Percentiles rank a stretch among this genome's conserved stretches.
Conservation (phyloP, 129 eudicot genomes). For the Kitagawia praeruptora region DNA sequence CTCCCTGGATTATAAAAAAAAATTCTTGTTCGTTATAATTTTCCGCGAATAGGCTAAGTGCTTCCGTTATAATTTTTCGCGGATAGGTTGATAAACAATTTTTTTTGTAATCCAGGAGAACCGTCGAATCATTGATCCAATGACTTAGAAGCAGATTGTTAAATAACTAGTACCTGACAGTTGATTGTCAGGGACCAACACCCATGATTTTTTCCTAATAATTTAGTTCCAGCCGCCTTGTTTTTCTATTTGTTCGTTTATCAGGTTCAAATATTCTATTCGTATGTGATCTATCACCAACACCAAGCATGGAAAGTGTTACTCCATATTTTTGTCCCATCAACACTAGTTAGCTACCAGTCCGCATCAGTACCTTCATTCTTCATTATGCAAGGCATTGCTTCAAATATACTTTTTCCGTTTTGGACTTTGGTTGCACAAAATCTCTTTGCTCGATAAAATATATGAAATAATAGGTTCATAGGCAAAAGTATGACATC, state of each 20-base stretch:
- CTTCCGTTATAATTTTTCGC: too few relatives aligned
- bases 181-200: too few relatives aligned
- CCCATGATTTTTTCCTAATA: too few relatives aligned
- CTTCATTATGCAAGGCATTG: background rate
- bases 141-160: too few relatives aligned
- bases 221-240: background rate
- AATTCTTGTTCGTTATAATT: too few relatives aligned
- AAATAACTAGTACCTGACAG: too few relatives aligned
- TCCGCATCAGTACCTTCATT: background rate
- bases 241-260: background rate
- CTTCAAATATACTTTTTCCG: too few relatives aligned
- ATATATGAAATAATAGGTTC: background rate
- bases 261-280: background rate
- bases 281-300: background rate
- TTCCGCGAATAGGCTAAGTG: too few relatives aligned
- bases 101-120: too few relatives aligned
- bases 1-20: too few relatives aligned
- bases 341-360: background rate
- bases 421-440: background rate
- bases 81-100: too few relatives aligned
- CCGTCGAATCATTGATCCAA: too few relatives aligned
- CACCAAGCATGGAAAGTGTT: background rate
- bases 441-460: background rate
- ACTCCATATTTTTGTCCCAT: background rate
- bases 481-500: background rate